phyloP scores from a whole-genome alignment of 805 yeast genomes.

The Wickerhamiella azymoides region DNA sequence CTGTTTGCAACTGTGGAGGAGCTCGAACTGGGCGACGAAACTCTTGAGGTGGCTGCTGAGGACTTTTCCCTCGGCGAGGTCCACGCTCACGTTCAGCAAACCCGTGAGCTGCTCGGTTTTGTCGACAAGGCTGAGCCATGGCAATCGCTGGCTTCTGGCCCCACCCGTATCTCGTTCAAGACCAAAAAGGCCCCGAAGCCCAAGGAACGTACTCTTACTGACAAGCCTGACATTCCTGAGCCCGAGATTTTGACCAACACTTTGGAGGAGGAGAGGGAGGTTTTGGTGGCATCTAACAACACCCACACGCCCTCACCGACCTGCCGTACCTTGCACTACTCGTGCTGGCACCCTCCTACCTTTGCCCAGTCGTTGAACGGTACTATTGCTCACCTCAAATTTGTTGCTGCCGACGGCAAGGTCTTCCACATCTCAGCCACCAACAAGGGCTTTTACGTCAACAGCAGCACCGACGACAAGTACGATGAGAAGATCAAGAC shows the following conservation, averaged over 20 bases:
- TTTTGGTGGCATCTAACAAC: slow-evolving; percentile 12
- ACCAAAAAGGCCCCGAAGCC: slow-evolving; percentile 15
- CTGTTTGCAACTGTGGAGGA: slow-evolving; percentile 22
- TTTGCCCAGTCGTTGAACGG: slow-evolving; percentile 49
- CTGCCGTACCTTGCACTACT: slow-evolving; percentile 48
- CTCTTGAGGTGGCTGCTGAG: slow-evolving; percentile 35
- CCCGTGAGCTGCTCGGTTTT: slow-evolving; percentile 46
- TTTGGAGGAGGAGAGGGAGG: background rate
- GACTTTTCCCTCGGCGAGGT: slow-evolving; percentile 50
- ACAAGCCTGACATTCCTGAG: slow-evolving; percentile 8
- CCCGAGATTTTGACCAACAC: slow-evolving; percentile 15
- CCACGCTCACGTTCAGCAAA: slow-evolving; percentile 45
- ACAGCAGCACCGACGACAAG: slow-evolving; percentile 47
- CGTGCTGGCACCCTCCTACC: slow-evolving; percentile 82
- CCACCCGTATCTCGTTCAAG: slow-evolving; percentile 15
- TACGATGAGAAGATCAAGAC: slow-evolving; percentile 50
- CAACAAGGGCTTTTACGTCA: slow-evolving; percentile 65
- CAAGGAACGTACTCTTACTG: slow-evolving; percentile 11
- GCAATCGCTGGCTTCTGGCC: background rate
- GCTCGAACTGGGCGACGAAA: slow-evolving; percentile 26
- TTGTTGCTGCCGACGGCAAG: slow-evolving; percentile 72
- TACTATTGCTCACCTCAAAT: slow-evolving; percentile 62
- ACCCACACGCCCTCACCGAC: slow-evolving; percentile 21
- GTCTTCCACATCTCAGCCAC: slow-evolving; percentile 65
- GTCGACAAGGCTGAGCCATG: slow-evolving; percentile 25